Base-by-base conservation (phyloP, 805 yeast genomes). In the Jamesozyma piceae region DNA sequence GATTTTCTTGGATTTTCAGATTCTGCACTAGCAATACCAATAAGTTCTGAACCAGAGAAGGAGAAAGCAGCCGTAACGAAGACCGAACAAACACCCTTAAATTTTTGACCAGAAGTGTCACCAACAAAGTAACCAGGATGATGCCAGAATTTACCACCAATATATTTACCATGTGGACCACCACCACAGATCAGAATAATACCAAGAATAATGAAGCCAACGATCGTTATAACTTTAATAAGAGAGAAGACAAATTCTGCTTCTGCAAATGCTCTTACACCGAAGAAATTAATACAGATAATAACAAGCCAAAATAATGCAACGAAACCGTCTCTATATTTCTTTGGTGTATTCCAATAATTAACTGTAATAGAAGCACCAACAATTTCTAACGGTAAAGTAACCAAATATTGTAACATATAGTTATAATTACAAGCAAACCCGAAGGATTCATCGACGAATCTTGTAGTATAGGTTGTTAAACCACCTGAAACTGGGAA, bases 61-160 rank as follows among this genome's bases (percentile, higher is more conserved):
- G 78, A 72, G 55, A 74, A 74, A 1, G 89, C 86, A 14, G 90
- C 87, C 31, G 82, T 77, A 39, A 82, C 81, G 47, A 83, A 75
- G n/a, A 78, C 84, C 0, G 82, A 68, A 54, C 81, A 75, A 40
- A 82, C 75, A 47, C 87, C 88, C 62, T 81, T 79, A 60, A 80
- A 58, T 42, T 53, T 45, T 15, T 46, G 43, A 20, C 60, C 57
- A 2, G 49, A 38, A 69, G 41, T 47, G 2, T 68, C 75, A 44
- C 69, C 64, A 15, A 74, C 74, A 57, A 78, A 77, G 1, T 80
- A 73, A 33, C 84, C 84, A 13, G 80, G 80, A 32, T 72, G 44
- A 43, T 66, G 64, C 75, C 76, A 75, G 58, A 70, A 72, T 49
- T 58, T 62, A 22, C 68, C 72, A 24, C 80, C 80, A 40, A 71